phyloP scores from a whole-genome alignment of 441 rosid species.

The Pelargonium cotyledonis region DNA sequence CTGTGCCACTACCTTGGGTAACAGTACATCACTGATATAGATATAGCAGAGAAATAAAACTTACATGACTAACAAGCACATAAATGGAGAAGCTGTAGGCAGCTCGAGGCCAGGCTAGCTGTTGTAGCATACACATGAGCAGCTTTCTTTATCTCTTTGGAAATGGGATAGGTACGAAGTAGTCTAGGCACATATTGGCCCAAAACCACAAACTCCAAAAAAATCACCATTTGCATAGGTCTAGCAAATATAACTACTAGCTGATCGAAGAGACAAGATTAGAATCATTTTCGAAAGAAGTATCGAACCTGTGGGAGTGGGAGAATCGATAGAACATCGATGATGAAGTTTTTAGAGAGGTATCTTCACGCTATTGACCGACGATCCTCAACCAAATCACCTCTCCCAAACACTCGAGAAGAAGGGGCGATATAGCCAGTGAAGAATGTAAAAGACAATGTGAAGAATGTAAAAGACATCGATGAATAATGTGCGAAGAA shows the following conservation, averaged over 20 bases:
- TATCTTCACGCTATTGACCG: slow-evolving; percentile 37
- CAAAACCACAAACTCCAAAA: slow-evolving; percentile 38
- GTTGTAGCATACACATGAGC: slow-evolving; percentile 75
- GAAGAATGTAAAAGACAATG: slow-evolving; percentile 33
- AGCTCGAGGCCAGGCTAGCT: slow-evolving; percentile 89
- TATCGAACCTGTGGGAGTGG: slow-evolving; percentile 57
- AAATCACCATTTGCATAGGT: slow-evolving; percentile 35
- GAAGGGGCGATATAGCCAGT: slow-evolving; percentile 53
- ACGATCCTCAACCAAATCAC: slow-evolving; percentile 41
- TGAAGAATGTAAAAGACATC: slow-evolving; percentile 51
- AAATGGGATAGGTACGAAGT: slow-evolving; percentile 45
- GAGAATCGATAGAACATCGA: slow-evolving; percentile 53
- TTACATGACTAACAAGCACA: slow-evolving; percentile 89
- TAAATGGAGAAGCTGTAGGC: slow-evolving; percentile 65
- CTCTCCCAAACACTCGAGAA: slow-evolving; percentile 60
- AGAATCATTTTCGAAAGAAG: background rate
- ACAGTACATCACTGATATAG: too few relatives aligned
- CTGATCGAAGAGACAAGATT: slow-evolving; percentile 26
- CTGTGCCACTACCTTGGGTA: too few relatives aligned
- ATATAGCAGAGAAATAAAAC: slow-evolving; percentile 18
- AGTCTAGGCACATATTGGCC: slow-evolving; percentile 70
- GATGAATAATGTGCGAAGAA: slow-evolving; percentile 35
- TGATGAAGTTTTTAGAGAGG: slow-evolving; percentile 33
- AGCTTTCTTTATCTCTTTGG: slow-evolving; percentile 46
- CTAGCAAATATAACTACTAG: slow-evolving; percentile 39